Conservation (phyloP, 176 grass and related monocot genomes). For the Oryza brachyantha region DNA sequence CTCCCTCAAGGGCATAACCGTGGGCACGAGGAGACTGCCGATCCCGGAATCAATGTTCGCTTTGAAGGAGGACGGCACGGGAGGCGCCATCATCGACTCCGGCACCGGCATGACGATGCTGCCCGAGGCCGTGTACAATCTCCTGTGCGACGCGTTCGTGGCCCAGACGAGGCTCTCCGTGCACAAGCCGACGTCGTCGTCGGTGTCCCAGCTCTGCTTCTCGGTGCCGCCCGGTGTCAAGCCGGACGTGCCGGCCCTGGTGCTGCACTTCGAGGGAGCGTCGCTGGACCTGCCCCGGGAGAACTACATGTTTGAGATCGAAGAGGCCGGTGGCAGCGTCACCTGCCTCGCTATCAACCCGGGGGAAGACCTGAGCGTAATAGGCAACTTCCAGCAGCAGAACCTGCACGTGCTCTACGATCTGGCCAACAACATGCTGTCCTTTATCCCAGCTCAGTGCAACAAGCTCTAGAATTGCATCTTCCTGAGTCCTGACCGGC, state of each 20-base stretch:
- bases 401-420: conserved; percentile 66
- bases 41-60: conserved; percentile 28
- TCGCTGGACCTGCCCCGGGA: conserved; percentile 54
- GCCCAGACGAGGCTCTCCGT: conserved; percentile 31
- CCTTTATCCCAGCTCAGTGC: conserved; percentile 46
- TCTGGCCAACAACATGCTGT: conserved; percentile 34
- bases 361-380: conserved; percentile 13
- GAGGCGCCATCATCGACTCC: conserved; percentile 49
- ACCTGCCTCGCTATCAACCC: conserved; percentile 29
- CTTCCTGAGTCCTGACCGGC: background rate
- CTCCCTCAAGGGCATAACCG: conserved; percentile 42
- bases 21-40: conserved; percentile 33
- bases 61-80: conserved; percentile 29
- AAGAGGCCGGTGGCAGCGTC: background rate
- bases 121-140: conserved; percentile 20
- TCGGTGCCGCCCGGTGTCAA: background rate
- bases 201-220: conserved; percentile 45
- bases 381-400: conserved; percentile 79
- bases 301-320: conserved; percentile 46
- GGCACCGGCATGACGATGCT: conserved; percentile 37
- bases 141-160: conserved; percentile 30
- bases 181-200: conserved; percentile 12
- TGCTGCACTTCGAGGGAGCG: conserved; percentile 53
- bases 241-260: conserved; percentile 35
- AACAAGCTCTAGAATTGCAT: conserved; percentile 12